Evolutionary conservation across 257 asterid species (phyloP), one percentile per base, ranked within the genome.

Genomic region (Nicotiana otophora): DNA sequence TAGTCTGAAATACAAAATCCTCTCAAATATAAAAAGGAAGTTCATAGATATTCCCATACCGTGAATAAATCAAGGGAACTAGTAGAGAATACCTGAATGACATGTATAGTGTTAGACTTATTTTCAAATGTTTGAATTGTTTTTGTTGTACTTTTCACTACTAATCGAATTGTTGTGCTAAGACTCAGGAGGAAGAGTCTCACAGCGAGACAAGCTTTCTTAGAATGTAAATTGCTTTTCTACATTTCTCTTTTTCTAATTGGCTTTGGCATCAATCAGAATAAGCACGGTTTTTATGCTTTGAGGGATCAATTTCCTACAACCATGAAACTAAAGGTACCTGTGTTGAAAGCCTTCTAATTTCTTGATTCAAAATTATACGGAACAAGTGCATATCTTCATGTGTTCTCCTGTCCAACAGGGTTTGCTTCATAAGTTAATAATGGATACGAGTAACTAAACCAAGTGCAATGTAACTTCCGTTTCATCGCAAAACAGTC

Each of bases 311-410:
- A 48, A 23, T 51, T 74, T 15, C 80, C 42, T 51, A 26, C 46
- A 74, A 26, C 0, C 42, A 15, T 75, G 80, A 34, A 30, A 42
- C 39, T 53, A 62, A 23, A 88, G 39, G 31, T 81, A 94, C 99
- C 99, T 96, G 99, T 68, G 90, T 90, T 78, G 98, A 94, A 83
- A 96, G 87, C 91, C 91, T 93, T 90, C 92, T 91, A 81, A 93
- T 89, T 85, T 96, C 99, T 89, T 96, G 98, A 90, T 96, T 96
- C 83, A 96, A 91, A 84, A 96, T 93, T 31, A 85, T 88, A 23
- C 96, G 90, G 57, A 92, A 90, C 72, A 94, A 91, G 86, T 92
- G 86, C 82, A 93, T 81, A 84, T 96, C 99, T 84, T 94, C 99
- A 69, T 90, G 86, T 84, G 81, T 96, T 90, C 98, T 91, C 96